Conservation (phyloP, 129 eudicot species). For the Flaveria bidentis region DNA sequence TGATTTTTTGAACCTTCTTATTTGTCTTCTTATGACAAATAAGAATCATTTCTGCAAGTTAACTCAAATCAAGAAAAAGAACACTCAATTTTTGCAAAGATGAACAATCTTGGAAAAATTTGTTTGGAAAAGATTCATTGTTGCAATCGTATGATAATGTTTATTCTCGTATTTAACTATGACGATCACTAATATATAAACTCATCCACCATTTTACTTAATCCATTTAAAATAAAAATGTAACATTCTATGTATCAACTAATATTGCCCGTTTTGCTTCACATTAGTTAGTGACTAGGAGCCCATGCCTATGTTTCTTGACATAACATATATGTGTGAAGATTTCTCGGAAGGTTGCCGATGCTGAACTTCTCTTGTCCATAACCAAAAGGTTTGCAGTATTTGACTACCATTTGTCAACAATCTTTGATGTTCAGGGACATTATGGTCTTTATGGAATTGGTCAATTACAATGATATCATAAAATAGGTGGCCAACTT, state of each 20-base stretch:
- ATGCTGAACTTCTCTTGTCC: no score
- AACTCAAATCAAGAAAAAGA: not conserved
- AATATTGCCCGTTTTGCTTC: no score
- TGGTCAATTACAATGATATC: not conserved
- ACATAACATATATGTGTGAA: no score
- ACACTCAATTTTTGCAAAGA: not conserved
- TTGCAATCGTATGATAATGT: no score
- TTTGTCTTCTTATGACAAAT: slow-evolving; percentile 18
- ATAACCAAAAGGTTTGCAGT: no score
- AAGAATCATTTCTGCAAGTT: not conserved
- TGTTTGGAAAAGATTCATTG: no score
- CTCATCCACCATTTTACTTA: not conserved
- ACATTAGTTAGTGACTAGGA: no score
- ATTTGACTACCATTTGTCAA: no score
- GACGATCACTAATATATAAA: not conserved
- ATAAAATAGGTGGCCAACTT: slow-evolving; percentile 34
- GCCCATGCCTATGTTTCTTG: no score
- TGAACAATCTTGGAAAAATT: not conserved
- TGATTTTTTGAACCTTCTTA: slow-evolving; percentile 1
- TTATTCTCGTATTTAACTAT: not conserved
- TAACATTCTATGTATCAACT: no score
- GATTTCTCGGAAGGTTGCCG: no score
- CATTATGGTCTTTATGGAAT: slow-evolving; percentile 21
- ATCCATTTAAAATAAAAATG: not conserved
- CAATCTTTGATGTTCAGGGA: not conserved